Evolutionary conservation across 78 protist species (phyloP).

Genomic region (Diacronema lutheri): DNA sequence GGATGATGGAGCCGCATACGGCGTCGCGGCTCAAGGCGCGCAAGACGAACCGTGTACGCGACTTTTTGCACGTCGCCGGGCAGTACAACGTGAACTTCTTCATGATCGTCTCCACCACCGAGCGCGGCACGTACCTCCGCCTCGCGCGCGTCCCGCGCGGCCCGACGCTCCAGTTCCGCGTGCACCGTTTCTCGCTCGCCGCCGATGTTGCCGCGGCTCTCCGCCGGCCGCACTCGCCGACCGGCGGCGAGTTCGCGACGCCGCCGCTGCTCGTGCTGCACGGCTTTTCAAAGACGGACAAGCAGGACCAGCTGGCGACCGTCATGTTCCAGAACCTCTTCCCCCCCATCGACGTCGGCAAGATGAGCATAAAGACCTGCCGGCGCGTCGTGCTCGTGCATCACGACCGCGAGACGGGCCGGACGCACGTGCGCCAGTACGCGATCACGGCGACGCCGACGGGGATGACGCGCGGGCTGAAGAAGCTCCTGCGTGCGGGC

Average conservation of each 20-base stretch:
- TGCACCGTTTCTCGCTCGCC: not conserved
- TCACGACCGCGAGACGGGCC: not conserved
- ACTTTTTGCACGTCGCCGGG: conserved; percentile 7
- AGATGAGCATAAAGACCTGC: not conserved
- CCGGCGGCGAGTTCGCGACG: not conserved
- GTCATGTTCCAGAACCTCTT: conserved; percentile 16
- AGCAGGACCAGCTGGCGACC: not conserved
- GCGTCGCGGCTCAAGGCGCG: not conserved
- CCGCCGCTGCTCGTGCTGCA: conserved; percentile 2
- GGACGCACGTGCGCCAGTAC: not conserved
- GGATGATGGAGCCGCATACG: conserved; percentile 5
- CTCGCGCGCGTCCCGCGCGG: conserved; percentile 4
- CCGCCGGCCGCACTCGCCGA: conserved; percentile 4
- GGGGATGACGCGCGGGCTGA: not conserved
- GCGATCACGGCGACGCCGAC: conserved; percentile 4
- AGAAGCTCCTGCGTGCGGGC: not conserved
- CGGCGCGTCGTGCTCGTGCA: conserved; percentile 13
- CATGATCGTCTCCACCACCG: not conserved
- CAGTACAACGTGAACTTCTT: not conserved
- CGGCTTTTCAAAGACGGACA: not conserved
- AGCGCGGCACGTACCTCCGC: not conserved
- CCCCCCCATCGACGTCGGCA: conserved; percentile 1
- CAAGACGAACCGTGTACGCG: not conserved
- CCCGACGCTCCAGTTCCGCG: conserved; percentile 7
- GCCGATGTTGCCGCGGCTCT: not conserved